phyloP scores from a whole-genome alignment of 345 rosid species.

The Gossypium bickii region DNA sequence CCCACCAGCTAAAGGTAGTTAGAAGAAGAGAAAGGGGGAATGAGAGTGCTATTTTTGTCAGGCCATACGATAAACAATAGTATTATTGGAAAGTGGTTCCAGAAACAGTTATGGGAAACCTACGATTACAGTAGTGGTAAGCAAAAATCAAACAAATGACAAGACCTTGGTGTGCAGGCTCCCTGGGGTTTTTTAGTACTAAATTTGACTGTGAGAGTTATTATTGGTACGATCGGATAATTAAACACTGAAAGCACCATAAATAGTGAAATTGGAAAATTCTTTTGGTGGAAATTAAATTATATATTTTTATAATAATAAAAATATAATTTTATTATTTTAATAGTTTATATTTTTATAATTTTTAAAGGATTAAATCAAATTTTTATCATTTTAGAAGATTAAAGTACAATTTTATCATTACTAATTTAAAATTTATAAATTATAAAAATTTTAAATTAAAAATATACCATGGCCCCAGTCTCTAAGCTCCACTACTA shows the following conservation, averaged over 20 bases:
- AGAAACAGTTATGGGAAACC: neutral
- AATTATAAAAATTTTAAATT: too few species aligned
- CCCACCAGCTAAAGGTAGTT: neutral
- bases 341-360: too few species aligned
- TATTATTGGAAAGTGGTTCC: neutral
- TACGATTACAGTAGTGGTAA: neutral
- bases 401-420: too few species aligned
- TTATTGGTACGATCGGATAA: too few species aligned
- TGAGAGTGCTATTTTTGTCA: neutral
- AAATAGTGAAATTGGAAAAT: too few species aligned
- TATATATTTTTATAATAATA: too few species aligned
- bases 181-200: neutral
- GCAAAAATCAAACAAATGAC: neutral
- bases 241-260: too few species aligned
- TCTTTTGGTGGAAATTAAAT: fast-evolving
- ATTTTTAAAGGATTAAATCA: fast-evolving
- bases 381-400: too few species aligned
- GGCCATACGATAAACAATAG: neutral
- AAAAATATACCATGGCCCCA: too few species aligned
- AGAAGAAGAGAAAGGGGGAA: neutral
- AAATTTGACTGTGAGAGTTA: neutral
- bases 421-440: too few species aligned
- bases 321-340: too few species aligned
- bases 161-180: neutral
- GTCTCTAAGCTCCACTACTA: too few species aligned